Conservation (phyloP, 2,329 filamentous ascomycete species). For the Trichoderma sp. region DNA sequence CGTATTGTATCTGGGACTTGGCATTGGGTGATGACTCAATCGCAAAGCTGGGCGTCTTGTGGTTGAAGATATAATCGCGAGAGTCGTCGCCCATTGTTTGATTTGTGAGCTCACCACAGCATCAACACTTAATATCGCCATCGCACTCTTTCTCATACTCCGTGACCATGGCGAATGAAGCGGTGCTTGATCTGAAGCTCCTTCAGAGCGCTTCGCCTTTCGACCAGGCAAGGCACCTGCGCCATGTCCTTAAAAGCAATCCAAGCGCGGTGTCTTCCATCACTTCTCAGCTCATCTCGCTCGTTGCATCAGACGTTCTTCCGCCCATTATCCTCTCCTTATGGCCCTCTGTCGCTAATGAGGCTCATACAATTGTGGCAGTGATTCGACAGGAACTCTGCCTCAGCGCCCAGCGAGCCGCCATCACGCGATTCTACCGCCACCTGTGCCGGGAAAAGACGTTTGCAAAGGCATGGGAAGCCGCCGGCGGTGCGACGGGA, state of each 20-base stretch:
- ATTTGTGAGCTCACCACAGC: not conserved
- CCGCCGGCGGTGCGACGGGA: not conserved
- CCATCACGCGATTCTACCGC: not conserved
- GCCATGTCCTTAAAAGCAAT: not conserved
- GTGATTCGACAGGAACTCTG: not conserved
- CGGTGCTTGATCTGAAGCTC: not conserved
- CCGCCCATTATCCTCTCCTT: not conserved
- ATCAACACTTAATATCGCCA: not conserved
- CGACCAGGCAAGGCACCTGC: not conserved
- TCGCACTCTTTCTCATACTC: not conserved
- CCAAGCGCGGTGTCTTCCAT: not conserved
- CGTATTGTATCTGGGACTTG: not conserved
- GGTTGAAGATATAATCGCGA: not conserved
- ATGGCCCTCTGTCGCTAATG: not conserved
- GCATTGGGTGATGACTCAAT: not conserved
- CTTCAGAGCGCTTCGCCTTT: not conserved
- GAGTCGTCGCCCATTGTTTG: not conserved
- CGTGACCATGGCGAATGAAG: not conserved
- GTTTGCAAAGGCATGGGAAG: conserved; percentile 3
- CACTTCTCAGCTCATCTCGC: conserved; percentile 3
- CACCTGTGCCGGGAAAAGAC: conserved; percentile 9
- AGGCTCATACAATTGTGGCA: not conserved
- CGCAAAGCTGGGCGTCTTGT: not conserved
- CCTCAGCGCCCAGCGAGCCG: not conserved
- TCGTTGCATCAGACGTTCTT: not conserved